A percentile compares a stretch with the other conserved stretches of the same genome.
phyloP scores from a whole-genome alignment of 1,284 basidiomycete species.

The Sporisorium sorghi region DNA sequence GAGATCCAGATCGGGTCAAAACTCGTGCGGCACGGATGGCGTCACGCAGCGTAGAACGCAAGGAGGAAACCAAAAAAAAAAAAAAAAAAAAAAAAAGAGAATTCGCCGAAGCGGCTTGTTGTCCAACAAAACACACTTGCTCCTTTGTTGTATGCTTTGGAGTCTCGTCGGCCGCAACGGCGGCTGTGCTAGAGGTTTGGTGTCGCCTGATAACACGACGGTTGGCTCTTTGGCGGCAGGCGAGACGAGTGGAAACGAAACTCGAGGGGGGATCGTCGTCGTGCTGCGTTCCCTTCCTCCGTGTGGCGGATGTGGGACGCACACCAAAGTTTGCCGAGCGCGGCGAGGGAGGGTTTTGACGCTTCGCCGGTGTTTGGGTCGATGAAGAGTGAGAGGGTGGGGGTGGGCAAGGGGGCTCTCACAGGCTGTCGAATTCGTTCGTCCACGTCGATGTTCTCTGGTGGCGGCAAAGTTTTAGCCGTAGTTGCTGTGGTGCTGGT shows the following conservation, averaged over 20 bases:
- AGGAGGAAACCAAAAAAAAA: too few species aligned
- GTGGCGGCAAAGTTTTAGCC: constrained; percentile 1
- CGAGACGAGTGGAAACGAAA: too few species aligned
- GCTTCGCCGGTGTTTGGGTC: background rate
- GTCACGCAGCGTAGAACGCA: constrained; percentile 13
- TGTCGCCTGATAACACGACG: too few species aligned
- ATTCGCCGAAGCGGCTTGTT: background rate
- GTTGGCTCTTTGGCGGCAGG: too few species aligned
- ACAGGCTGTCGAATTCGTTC: background rate
- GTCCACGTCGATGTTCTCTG: constrained; percentile 6
- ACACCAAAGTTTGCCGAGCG: background rate
- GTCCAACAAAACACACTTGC: background rate
- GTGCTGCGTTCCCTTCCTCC: background rate
- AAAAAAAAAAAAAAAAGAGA: too few species aligned
- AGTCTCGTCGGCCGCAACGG: too few species aligned
- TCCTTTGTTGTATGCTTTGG: background rate
- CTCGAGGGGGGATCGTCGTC: background rate
- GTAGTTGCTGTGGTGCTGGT: background rate
- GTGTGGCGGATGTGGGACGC: background rate
- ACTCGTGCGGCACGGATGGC: constrained; percentile 20
- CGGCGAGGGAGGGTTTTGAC: background rate
- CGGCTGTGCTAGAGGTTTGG: background rate
- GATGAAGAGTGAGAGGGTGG: too few species aligned
- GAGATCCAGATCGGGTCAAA: background rate
- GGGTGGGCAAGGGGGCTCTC: background rate